Conservation (phyloP, 1,284 basidiomycete genomes). For the Pisolithus thermaeus region DNA sequence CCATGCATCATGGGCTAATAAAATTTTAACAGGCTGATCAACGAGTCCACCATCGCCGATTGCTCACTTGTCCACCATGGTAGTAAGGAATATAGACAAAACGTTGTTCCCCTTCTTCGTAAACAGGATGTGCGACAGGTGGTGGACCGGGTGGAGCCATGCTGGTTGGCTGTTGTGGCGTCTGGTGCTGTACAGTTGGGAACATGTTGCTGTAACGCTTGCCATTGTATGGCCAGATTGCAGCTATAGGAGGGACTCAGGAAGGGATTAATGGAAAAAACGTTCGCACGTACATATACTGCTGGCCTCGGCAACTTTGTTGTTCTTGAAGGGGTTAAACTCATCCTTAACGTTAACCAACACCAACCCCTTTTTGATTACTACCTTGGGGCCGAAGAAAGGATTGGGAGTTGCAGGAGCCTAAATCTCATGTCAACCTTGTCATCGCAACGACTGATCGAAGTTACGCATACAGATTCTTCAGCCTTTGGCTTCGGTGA, state of each 20-base stretch:
- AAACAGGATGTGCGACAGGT: conserved; percentile 62
- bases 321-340: conserved; percentile 90
- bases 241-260: conserved; percentile 36
- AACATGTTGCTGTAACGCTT: conserved; percentile 81
- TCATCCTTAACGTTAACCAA: conserved; percentile 85
- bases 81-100: conserved; percentile 69
- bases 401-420: conserved; percentile 54
- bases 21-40: not conserved
- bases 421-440: conserved; percentile 18
- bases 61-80: conserved; percentile 65
- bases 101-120: conserved; percentile 65
- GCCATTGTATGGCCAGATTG: conserved; percentile 85
- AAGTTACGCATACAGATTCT: conserved; percentile 37
- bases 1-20: conserved; percentile 72
- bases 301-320: conserved; percentile 71
- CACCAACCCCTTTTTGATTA: conserved; percentile 59
- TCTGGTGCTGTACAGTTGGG: conserved; percentile 51
- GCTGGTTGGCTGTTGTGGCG: conserved; percentile 59
- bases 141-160: conserved; percentile 61
- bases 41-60: conserved; percentile 16
- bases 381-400: conserved; percentile 79
- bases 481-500: conserved; percentile 57
- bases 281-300: conserved; percentile 57
- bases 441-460: not conserved
- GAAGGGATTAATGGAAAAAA: not conserved